These are phyloP conservation scores for Dentipellis sp. DNA, from an alignment of 768 basidiomycete genomes.

Conservation along the genomic window DNA sequence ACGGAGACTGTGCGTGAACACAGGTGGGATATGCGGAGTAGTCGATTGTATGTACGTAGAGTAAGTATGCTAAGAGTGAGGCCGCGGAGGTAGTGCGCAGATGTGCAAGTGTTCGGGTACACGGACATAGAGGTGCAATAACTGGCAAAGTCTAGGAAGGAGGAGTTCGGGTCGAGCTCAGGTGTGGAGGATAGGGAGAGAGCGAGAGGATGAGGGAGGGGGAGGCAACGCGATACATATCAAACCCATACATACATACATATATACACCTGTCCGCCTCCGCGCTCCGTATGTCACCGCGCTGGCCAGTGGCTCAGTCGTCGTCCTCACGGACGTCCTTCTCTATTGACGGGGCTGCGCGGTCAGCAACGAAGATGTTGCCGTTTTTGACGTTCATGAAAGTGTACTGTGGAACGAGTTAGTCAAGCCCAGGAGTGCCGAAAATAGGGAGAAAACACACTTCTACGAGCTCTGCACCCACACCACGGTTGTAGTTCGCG, in stretches of 20 bases:
- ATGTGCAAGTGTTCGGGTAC: no score
- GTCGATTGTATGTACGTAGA: no score
- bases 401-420: slow-evolving; percentile 17
- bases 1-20: no score
- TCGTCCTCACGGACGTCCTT: background rate
- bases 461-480: slow-evolving; percentile 22
- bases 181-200: no score
- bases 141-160: no score
- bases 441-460: slow-evolving; percentile 12
- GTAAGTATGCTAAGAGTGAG: no score
- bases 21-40: no score
- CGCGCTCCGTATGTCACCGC: background rate
- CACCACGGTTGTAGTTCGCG: slow-evolving; percentile 19
- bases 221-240: background rate
- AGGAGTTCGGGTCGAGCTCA: no score
- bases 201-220: no score
- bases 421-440: background rate
- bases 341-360: background rate
- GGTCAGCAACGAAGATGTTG: background rate
- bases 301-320: background rate
- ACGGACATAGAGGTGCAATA: no score
- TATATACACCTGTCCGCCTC: background rate
- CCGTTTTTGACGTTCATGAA: slow-evolving; percentile 23
- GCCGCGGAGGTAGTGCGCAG: no score
- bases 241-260: background rate